A percentile compares a stretch with the other conserved stretches of the same genome.
phyloP scores from a whole-genome alignment of 1,284 basidiomycete genomes.

The Wallemia hederae region DNA sequence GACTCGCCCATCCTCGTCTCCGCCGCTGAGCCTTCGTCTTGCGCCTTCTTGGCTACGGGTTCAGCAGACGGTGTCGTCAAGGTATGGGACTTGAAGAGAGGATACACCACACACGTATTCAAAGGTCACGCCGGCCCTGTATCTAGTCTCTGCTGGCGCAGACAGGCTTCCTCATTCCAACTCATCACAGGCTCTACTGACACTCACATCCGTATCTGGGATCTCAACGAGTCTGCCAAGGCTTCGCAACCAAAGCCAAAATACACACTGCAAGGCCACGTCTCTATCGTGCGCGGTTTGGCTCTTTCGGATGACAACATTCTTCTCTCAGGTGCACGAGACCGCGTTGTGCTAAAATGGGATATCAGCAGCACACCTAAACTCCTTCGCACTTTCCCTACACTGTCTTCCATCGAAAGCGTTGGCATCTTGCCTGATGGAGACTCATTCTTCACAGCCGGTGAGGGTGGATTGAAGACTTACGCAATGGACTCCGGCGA shows the following conservation, averaged over 20 bases:
- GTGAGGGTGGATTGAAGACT: constrained; percentile 50
- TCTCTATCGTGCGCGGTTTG: constrained; percentile 61
- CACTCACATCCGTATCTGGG: constrained; percentile 63
- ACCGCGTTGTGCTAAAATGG: constrained; percentile 73
- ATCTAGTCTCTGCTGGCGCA: constrained; percentile 36
- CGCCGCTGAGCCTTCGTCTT: constrained; percentile 46
- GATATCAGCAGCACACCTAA: constrained; percentile 30
- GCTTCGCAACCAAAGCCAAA: constrained; percentile 28
- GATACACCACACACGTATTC: constrained; percentile 79
- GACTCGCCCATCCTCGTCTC: constrained; percentile 79
- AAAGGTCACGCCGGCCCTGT: constrained; percentile 90
- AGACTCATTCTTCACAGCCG: constrained; percentile 49
- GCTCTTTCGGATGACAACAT: constrained; percentile 54
- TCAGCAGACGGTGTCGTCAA: constrained; percentile 88
- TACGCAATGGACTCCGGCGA: constrained; percentile 48
- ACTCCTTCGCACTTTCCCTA: constrained; percentile 54
- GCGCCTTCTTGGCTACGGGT: constrained; percentile 66
- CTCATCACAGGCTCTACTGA: constrained; percentile 71
- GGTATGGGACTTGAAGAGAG: constrained; percentile 71
- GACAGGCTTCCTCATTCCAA: constrained; percentile 45
- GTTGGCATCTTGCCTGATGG: constrained; percentile 36
- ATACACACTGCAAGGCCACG: constrained; percentile 61
- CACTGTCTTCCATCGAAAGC: constrained; percentile 61
- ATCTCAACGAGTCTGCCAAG: constrained; percentile 31
- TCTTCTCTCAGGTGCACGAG: constrained; percentile 62